Base-by-base conservation (phyloP, 306 rosid genomes). In the Fragaria iinumae region DNA sequence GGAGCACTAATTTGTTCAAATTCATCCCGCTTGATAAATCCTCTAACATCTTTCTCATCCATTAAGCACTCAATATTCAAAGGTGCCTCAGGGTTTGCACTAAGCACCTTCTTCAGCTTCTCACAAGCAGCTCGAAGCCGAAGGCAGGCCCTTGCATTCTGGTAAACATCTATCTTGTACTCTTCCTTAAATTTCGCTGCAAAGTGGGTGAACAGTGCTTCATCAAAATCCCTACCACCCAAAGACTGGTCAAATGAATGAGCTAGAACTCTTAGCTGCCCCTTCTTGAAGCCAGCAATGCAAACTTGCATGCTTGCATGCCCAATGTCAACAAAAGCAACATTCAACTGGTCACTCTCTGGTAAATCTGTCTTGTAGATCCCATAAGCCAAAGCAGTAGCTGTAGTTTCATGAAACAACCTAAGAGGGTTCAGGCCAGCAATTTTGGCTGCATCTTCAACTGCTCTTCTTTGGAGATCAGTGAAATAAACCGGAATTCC, bases 291-390 rank as follows among this genome's bases (percentile, higher is more conserved):
- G 13, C 98, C 99, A 72, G 96, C 99, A 83, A 96, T 88, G 73
- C 98, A 96, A 4, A 96, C 99, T 82, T 96, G 99, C 97, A 92
- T 90, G 88, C 96, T 92, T 47, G 91, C 93, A 84, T 96, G 98
- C 4, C 99, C 99, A 81, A 96, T 70, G 56, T 96, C 99, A 36
- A 96, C 93, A 77, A 96, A 96, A 5, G 93, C 99, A 81, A 92
- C 97, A 77, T 96, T 92, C 82, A 92, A 78, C 48, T 80, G 97
- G 63, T 91, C 99, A 67, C 74, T 88, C 65, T 91, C 97, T 7
- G 99, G 94, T 64, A 96, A 89, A 84, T 96, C 99, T 0, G 98
- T 96, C 84, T 96, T 96, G 43, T 96, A 96, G 59, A 96, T 92
- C 44, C 99, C 99, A 84, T 96, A 96, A 36, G 98, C 96, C 90